These are phyloP conservation scores for Beauveria rudraprayagi DNA, from an alignment of 2,329 filamentous ascomycete species.

Conservation along the genomic window DNA sequence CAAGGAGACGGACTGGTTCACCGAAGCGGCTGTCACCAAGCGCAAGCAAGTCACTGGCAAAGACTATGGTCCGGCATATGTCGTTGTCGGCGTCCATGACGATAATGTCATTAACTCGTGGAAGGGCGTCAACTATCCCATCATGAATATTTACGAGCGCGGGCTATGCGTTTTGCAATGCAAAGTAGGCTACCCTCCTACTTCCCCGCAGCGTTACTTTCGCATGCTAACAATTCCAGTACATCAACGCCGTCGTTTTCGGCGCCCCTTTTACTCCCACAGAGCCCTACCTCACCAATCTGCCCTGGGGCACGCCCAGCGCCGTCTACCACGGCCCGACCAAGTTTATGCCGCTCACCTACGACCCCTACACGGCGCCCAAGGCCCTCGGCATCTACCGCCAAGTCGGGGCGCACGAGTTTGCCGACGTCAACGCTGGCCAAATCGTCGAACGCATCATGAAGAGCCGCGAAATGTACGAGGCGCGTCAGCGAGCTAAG, in stretches of 20 bases:
- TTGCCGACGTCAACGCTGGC: slow-evolving; percentile 80
- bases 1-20: slow-evolving; percentile 64
- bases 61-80: slow-evolving; percentile 74
- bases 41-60: slow-evolving; percentile 53
- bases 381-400: slow-evolving; percentile 79
- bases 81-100: slow-evolving; percentile 91
- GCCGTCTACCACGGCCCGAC: slow-evolving; percentile 96
- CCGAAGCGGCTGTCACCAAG: slow-evolving; percentile 52
- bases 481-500: slow-evolving; percentile 85
- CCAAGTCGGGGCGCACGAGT: slow-evolving; percentile 69
- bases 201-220: neutral
- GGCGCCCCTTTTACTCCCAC: slow-evolving; percentile 82
- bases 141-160: slow-evolving; percentile 98
- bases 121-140: slow-evolving; percentile 97
- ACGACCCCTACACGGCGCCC: slow-evolving; percentile 73
- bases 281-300: slow-evolving; percentile 63
- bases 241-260: slow-evolving; percentile 81
- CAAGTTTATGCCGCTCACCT: slow-evolving; percentile 72
- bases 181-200: slow-evolving; percentile 48
- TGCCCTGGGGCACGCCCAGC: slow-evolving; percentile 67
- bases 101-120: slow-evolving; percentile 92
- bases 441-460: slow-evolving; percentile 89
- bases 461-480: slow-evolving; percentile 77
- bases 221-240: slow-evolving; percentile 41
- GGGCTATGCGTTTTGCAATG: slow-evolving; percentile 94